A percentile compares a stretch with the other conserved stretches of the same genome.
These are phyloP conservation scores for Ambrosiella xylebori DNA, from an alignment of 2,329 filamentous ascomycete genomes.

Conservation along the genomic window DNA sequence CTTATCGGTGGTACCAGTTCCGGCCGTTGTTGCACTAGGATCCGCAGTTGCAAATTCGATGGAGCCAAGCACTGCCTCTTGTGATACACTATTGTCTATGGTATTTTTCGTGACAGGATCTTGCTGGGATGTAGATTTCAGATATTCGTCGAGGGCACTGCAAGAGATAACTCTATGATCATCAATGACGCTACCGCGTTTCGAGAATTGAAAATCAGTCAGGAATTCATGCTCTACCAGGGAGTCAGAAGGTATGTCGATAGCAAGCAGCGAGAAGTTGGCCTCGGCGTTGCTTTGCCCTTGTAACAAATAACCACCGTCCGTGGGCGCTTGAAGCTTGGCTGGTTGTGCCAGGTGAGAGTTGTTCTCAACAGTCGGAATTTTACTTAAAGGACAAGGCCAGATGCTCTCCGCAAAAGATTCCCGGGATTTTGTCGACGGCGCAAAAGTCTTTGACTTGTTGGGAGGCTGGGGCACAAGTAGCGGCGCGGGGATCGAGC, in stretches of 20 bases:
- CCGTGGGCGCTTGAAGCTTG: not conserved
- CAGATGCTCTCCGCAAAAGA: slow-evolving; percentile 10
- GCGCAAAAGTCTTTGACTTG: not conserved
- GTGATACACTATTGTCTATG: not conserved
- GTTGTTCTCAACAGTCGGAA: slow-evolving; percentile 3
- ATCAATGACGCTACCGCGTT: slow-evolving; percentile 42
- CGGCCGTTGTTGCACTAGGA: not conserved
- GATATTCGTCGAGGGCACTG: slow-evolving; percentile 9
- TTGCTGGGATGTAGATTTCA: not conserved
- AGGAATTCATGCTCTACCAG: slow-evolving; percentile 42
- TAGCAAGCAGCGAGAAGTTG: slow-evolving; percentile 34
- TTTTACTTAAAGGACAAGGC: slow-evolving; percentile 6
- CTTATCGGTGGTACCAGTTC: not conserved
- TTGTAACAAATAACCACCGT: not conserved
- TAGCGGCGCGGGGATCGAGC: not conserved
- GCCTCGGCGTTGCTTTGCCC: not conserved
- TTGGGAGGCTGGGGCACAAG: not conserved
- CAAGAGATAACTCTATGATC: slow-evolving; percentile 10
- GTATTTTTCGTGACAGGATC: not conserved
- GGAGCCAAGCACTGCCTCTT: not conserved
- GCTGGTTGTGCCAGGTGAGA: not conserved
- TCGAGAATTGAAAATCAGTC: slow-evolving; percentile 40
- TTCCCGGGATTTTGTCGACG: slow-evolving; percentile 6
- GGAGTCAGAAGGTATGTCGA: slow-evolving; percentile 37
- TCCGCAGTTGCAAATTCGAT: not conserved